Evolutionary conservation across 169 alveolate genomes (phyloP), one percentile per base, ranked within the genome.

Genomic region (Plasmodium berghei): DNA sequence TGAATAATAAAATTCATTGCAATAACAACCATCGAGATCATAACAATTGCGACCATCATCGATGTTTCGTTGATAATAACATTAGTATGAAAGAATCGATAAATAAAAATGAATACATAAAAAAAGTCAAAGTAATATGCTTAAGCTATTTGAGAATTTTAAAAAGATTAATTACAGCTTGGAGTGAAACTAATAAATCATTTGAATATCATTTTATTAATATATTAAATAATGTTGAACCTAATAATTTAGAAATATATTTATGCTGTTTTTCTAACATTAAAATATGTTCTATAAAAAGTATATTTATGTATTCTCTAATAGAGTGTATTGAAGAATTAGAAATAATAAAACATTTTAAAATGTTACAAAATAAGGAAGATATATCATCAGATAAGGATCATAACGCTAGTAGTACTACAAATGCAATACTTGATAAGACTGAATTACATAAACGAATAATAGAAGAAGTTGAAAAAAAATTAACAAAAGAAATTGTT

Each of bases 191-290:
- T 5, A 64, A 77, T 56, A 77, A 66, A 56, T 16, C 89, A 18
- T 77, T 77, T 69, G 89, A 77, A 63, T 77, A 63, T 14, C 89
- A 77, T 77, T 77, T 63, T 77, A 70, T 77, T 8, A 77, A 64
- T 40, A 18, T 77, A 20, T 56, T 77, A 45, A 77, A 77, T 55
- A 77, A 64, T 45, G 77, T 77, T 18, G 72, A 77, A 1, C 10
- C 67, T 18, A 77, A 77, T 20, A 77, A 63, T 24, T 77, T 77
- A 24, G 89, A 77, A 63, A 18, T 58, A 9, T 77, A 77, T 52
- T 55, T 77, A 5, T 77, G 89, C 26, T 77, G 89, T 45, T 77
- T 77, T 77, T 77, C 89, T 0, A 77, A 77, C 5, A 63, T 77
- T 28, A 77, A 64, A 54, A 52, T 77, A 77, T 77, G 58, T 52